Evolutionary conservation across 768 basidiomycete species (phyloP).

Genomic region (Artomyces pyxidatus): DNA sequence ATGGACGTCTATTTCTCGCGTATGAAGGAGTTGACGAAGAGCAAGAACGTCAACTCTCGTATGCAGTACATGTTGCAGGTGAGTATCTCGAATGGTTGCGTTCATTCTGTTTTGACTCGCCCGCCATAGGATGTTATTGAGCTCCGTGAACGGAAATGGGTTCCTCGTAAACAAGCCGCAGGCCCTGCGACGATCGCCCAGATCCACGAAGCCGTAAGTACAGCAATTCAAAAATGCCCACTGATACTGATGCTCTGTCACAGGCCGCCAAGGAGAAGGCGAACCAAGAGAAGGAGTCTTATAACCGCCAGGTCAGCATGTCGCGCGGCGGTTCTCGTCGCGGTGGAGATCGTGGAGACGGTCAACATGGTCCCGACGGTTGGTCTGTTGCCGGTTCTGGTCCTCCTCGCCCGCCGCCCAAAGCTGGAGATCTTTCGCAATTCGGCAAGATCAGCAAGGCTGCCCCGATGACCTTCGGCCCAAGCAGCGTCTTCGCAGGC

Average conservation of each 20-base stretch:
- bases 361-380: constrained; percentile 67
- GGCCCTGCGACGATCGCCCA: constrained; percentile 86
- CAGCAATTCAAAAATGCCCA: constrained; percentile 1
- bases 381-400: constrained; percentile 46
- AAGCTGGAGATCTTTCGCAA: constrained; percentile 79
- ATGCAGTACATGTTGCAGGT: constrained; percentile 97
- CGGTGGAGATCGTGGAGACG: constrained; percentile 59
- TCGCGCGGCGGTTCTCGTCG: constrained; percentile 88
- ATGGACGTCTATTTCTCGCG: constrained; percentile 92
- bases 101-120: constrained; percentile 3
- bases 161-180: constrained; percentile 57
- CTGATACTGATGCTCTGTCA: constrained; percentile 1
- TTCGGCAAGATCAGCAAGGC: constrained; percentile 80
- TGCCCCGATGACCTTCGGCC: constrained; percentile 70
- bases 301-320: constrained; percentile 64
- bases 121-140: constrained; percentile 82
- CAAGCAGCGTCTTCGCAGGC: constrained; percentile 73
- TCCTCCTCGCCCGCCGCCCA: constrained; percentile 47
- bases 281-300: constrained; percentile 66
- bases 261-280: constrained; percentile 89
- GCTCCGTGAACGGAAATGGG: constrained; percentile 78
- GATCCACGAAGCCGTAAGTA: constrained; percentile 75
- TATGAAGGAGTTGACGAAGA: constrained; percentile 78
- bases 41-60: constrained; percentile 67
- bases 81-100: constrained; percentile 18